Evolutionary conservation across 768 basidiomycete genomes (phyloP).

Genomic region (Coprinopsis sp.): DNA sequence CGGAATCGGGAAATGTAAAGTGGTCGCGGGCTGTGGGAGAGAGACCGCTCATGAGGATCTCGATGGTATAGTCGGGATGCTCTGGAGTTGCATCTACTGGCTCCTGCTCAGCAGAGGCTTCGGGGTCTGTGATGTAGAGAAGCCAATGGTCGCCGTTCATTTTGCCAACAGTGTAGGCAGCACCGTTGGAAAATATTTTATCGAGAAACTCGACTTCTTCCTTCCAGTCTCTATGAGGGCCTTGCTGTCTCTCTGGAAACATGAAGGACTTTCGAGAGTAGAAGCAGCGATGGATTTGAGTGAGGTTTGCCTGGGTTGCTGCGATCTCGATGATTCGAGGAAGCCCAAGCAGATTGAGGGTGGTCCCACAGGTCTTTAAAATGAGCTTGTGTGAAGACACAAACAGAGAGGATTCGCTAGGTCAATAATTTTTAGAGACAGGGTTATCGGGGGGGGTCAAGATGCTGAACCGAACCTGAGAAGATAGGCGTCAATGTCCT

Average conservation of each 20-base stretch:
- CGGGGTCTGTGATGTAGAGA: slow-evolving; percentile 80
- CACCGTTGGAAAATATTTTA: slow-evolving; percentile 79
- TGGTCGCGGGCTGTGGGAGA: slow-evolving; percentile 66
- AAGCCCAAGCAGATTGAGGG: slow-evolving; percentile 92
- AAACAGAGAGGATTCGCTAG: slow-evolving; percentile 94
- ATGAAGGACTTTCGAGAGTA: slow-evolving; percentile 99
- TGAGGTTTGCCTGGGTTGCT: slow-evolving; percentile 56
- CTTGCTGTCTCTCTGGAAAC: slow-evolving; percentile 94
- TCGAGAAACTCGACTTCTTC: slow-evolving; percentile 92
- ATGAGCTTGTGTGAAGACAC: slow-evolving; percentile 93
- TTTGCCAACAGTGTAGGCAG: slow-evolving; percentile 95
- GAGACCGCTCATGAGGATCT: slow-evolving; percentile 96
- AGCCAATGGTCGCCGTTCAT: slow-evolving; percentile 99
- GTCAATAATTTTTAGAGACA: slow-evolving; percentile 11
- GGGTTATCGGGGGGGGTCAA: slow-evolving; percentile 14
- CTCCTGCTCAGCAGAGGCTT: slow-evolving; percentile 15
- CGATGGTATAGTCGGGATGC: slow-evolving; percentile 85
- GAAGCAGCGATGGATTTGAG: slow-evolving; percentile 84
- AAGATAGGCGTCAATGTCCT: slow-evolving; percentile 93
- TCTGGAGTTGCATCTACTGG: slow-evolving; percentile 16
- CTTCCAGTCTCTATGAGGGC: slow-evolving; percentile 92
- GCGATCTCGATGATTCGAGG: slow-evolving; percentile 95
- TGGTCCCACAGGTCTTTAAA: slow-evolving; percentile 98
- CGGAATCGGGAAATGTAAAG: slow-evolving; percentile 54
- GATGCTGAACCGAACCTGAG: slow-evolving; percentile 92